These are phyloP conservation scores for Brassica incana DNA, from an alignment of 345 rosid species.

Conservation along the genomic window DNA sequence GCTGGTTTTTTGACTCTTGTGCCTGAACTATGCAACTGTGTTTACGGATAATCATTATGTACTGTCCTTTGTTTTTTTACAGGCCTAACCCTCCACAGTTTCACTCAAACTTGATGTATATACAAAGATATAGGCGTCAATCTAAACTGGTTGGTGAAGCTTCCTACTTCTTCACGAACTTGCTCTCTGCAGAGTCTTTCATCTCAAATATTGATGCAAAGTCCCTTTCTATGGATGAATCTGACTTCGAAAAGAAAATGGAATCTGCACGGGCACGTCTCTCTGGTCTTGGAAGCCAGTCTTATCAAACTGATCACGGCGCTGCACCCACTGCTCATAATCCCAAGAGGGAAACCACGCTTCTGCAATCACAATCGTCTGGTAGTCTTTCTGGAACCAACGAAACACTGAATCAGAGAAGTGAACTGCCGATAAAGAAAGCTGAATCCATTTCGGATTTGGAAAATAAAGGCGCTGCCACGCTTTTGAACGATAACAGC, in stretches of 20 bases:
- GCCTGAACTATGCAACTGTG: not conserved
- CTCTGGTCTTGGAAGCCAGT: slow-evolving; percentile 58
- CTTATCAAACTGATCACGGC: slow-evolving; percentile 48
- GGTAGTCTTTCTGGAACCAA: slow-evolving; percentile 47
- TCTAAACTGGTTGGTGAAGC: slow-evolving; percentile 82
- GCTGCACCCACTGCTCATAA: slow-evolving; percentile 25
- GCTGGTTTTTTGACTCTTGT: slow-evolving; percentile 8
- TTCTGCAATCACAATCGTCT: slow-evolving; percentile 39
- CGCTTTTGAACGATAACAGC: slow-evolving; percentile 65
- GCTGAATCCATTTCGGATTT: slow-evolving; percentile 69
- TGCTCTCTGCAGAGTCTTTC: slow-evolving; percentile 87
- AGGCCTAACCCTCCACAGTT: slow-evolving; percentile 98
- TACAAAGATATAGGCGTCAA: slow-evolving; percentile 75
- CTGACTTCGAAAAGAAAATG: slow-evolving; percentile 68
- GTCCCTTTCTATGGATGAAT: slow-evolving; percentile 72
- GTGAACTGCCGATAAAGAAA: slow-evolving; percentile 49
- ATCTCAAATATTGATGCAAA: slow-evolving; percentile 73
- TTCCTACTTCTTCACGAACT: slow-evolving; percentile 77
- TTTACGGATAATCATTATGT: slow-evolving; percentile 6
- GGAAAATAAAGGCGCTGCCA: slow-evolving; percentile 75
- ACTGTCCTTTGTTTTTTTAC: slow-evolving; percentile 25
- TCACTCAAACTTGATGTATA: slow-evolving; percentile 74
- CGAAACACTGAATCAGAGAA: slow-evolving; percentile 36
- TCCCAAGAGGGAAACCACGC: slow-evolving; percentile 34
- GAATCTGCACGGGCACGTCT: slow-evolving; percentile 70